Evolutionary conservation across 1,284 basidiomycete genomes (phyloP).

Genomic region (Papiliotrema nemorosa): DNA sequence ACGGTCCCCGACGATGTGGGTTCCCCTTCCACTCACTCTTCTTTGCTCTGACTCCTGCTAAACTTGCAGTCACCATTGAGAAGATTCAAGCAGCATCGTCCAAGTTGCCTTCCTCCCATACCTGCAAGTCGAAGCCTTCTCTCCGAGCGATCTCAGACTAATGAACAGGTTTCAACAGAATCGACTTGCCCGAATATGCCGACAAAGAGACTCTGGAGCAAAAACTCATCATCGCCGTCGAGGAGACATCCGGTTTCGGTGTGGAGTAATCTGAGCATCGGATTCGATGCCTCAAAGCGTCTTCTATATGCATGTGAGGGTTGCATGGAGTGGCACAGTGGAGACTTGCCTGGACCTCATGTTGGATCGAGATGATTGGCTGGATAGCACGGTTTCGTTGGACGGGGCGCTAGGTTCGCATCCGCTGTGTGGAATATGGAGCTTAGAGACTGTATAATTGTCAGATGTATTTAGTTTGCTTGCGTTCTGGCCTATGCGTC

Average conservation of each 20-base stretch:
- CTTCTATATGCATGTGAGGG: no score
- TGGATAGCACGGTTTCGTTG: no score
- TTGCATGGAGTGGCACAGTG: no score
- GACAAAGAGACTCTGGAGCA: conserved; percentile 84
- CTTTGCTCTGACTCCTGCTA: not conserved
- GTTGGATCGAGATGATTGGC: no score
- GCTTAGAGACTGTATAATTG: no score
- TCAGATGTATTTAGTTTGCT: no score
- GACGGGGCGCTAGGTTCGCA: no score
- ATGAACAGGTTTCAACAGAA: conserved; percentile 63
- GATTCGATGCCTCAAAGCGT: no score
- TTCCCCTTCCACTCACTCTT: not conserved
- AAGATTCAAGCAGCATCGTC: conserved; percentile 59
- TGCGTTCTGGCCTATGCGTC: no score
- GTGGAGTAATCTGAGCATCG: conserved; percentile 34
- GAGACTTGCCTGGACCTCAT: no score
- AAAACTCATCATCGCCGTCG: conserved; percentile 83
- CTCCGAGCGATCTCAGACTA: not conserved
- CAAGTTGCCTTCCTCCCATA: conserved; percentile 47
- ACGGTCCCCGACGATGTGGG: conserved; percentile 66
- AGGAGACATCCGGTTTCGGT: conserved; percentile 58
- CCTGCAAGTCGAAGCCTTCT: conserved; percentile 53
- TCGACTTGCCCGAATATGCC: conserved; percentile 85
- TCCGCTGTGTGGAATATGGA: no score
- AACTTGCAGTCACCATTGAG: conserved; percentile 80